Base-by-base conservation (phyloP, 805 yeast genomes). In the Candida insectorum region DNA sequence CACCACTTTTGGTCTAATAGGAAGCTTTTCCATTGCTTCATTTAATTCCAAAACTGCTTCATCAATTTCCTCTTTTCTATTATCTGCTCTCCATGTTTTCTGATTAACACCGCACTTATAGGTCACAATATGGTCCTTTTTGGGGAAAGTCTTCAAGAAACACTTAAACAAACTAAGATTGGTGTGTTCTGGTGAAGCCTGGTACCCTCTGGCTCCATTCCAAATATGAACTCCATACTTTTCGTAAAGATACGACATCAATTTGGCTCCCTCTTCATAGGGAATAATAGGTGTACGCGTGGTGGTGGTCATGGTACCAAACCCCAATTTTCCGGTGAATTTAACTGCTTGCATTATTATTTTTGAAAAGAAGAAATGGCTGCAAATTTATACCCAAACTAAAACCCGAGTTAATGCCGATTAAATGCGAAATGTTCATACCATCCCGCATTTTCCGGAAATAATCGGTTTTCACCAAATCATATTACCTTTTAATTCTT, bases 141-240 rank as follows among this genome's bases (percentile, higher is more conserved):
- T 16, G n/a, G 5, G 25, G 7, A 9, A 11, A 8, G 5, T 6
- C 25, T 28, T 13, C 9, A 5, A 19, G 17, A 20, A 28, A 8
- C 20, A 16, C 6, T 5, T 12, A 12, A 28, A 12, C 25, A 28
- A 21, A 9, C 20, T 15, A 4, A 21, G 4, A 20, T 28, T 28
- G 17, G 5, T 13, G 17, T 20, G 20, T 16, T 19, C 18, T 19
- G 16, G 16, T 55, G 29, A 44, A 43, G 30, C 64, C 60, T 1
- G 57, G 47, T 86, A 86, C 51, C 85, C 83, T 48, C 81, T 93
- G 40, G 93, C 95, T 16, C 77, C 78, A 49, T 85, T 85, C 55
- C 83, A 60, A 37, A 81, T 69, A 7, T 55, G 56, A 57, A 74
- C 61, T 43, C 78, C 65, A 39, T 52, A 46, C 58, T 65, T 37